Evolutionary conservation across 2,329 filamentous ascomycete genomes (phyloP).

Genomic region (Nothophoma quercina): DNA sequence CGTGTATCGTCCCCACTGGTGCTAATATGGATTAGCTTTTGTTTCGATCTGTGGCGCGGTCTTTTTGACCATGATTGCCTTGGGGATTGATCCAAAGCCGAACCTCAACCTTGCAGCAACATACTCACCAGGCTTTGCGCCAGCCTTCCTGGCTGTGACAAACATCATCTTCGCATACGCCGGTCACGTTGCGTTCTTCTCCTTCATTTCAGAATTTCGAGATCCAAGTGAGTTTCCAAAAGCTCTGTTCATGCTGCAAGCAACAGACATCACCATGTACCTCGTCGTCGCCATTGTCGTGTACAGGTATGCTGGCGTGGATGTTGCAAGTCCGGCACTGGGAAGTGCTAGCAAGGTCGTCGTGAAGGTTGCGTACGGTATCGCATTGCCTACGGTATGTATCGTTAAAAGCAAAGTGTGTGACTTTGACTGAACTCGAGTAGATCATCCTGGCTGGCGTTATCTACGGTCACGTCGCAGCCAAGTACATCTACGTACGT

Average conservation of each 20-base stretch:
- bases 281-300: slow-evolving; percentile 71
- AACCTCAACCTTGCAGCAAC: slow-evolving; percentile 27
- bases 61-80: slow-evolving; percentile 70
- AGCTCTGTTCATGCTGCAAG: slow-evolving; percentile 67
- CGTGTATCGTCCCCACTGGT: too few relatives aligned
- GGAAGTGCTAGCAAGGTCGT: slow-evolving; percentile 64
- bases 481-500: slow-evolving; percentile 70
- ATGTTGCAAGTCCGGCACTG: slow-evolving; percentile 70
- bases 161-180: slow-evolving; percentile 77
- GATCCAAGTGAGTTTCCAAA: slow-evolving; percentile 67
- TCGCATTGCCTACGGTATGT: slow-evolving; percentile 67
- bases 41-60: slow-evolving; percentile 69
- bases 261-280: slow-evolving; percentile 67
- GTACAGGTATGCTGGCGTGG: slow-evolving; percentile 68
- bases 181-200: slow-evolving; percentile 72
- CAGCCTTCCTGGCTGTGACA: slow-evolving; percentile 32
- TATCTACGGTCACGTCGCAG: slow-evolving; percentile 68
- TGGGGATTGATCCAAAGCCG: slow-evolving; percentile 58
- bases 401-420: too few relatives aligned
- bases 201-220: slow-evolving; percentile 69
- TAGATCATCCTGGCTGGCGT: slow-evolving; percentile 72
- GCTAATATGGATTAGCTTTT: too few relatives aligned
- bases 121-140: slow-evolving; percentile 21
- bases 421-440: not conserved
- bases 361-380: slow-evolving; percentile 71